Base-by-base conservation (phyloP, 2,329 filamentous ascomycete species). In the Apiospora rasikravindrae region DNA sequence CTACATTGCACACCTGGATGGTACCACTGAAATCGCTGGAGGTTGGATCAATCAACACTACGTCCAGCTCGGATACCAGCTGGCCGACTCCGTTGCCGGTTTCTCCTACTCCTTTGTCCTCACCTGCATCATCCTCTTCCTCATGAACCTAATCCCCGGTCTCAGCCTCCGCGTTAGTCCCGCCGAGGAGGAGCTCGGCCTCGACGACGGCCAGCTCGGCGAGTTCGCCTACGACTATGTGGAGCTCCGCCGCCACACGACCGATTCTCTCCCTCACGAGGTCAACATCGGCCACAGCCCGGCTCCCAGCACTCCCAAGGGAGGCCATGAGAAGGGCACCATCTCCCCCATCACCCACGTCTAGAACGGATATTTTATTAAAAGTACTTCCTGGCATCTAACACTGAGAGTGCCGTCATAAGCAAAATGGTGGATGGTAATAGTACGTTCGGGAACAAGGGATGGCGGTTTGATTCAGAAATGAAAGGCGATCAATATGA, bases 171-270 rank as follows among this genome's bases (percentile, higher is more conserved):
- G 92, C 71, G 91, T 91, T 72, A 85, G 86, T 19, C 84, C 90
- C 75, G 90, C 91, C 77, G 91, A 92, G 69, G 92, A 94, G 83
- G 87, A 93, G 70, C 84, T 92, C 33, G 92, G 92, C 69, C 84
- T 90, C 42, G 93, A 95, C 78, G 92, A 94, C 78, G 88, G 89
- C 80, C 91, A 95, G 84, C 90, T 94, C 69, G 93, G 93, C 82
- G 93, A 95, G 83, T 95, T 95, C 78, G 93, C 93, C 40, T 95
- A 94, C 85, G 93, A 95, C 81, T 95, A 95, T 81, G 93, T 95
- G 77, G 93, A 95, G 88, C 80, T 90, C 67, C 86, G 85, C 53
- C 86, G 88, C 71, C 92, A 95, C 77, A 89, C 95, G 71, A 83
- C 81, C 73, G 86, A 84, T 49, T 74, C 75, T n/a, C 61, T 73